Evolutionary conservation across 805 yeast species (phyloP).

Genomic region (Zygosaccharomyces bailii): DNA sequence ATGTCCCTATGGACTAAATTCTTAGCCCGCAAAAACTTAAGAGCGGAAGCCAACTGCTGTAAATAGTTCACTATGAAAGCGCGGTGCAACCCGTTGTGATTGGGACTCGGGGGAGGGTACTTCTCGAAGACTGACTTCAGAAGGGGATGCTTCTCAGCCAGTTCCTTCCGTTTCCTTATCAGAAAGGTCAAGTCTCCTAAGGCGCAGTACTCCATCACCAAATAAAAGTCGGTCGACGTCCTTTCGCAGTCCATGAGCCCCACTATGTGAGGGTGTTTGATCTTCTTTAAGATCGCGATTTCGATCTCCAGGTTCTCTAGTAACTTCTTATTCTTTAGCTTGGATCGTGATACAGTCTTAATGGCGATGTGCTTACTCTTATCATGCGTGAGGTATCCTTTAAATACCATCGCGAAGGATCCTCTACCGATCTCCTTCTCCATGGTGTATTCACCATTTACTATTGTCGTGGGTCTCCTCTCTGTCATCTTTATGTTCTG

Average conservation of each 20-base stretch:
- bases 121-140: conserved; percentile 70
- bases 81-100: conserved; percentile 75
- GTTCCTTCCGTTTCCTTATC: conserved; percentile 70
- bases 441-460: conserved; percentile 29
- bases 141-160: conserved; percentile 71
- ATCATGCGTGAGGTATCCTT: conserved; percentile 53
- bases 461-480: conserved; percentile 11
- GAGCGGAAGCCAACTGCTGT: conserved; percentile 81
- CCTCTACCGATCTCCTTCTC: conserved; percentile 84
- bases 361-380: conserved; percentile 68
- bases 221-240: conserved; percentile 72
- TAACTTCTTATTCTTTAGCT: conserved; percentile 79
- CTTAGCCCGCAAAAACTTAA: conserved; percentile 74
- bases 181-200: conserved; percentile 90
- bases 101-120: conserved; percentile 75
- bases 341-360: conserved; percentile 79
- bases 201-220: conserved; percentile 95
- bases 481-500: conserved; percentile 10
- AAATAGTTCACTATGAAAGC: conserved; percentile 77
- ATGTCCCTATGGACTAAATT: conserved; percentile 90
- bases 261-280: conserved; percentile 92
- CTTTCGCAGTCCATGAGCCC: conserved; percentile 78
- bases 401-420: conserved; percentile 92
- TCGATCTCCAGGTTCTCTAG: conserved; percentile 90
- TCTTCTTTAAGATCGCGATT: conserved; percentile 78